Evolutionary conservation across 2,329 filamentous ascomycete species (phyloP).

Genomic region (Aspergillus fructus): DNA sequence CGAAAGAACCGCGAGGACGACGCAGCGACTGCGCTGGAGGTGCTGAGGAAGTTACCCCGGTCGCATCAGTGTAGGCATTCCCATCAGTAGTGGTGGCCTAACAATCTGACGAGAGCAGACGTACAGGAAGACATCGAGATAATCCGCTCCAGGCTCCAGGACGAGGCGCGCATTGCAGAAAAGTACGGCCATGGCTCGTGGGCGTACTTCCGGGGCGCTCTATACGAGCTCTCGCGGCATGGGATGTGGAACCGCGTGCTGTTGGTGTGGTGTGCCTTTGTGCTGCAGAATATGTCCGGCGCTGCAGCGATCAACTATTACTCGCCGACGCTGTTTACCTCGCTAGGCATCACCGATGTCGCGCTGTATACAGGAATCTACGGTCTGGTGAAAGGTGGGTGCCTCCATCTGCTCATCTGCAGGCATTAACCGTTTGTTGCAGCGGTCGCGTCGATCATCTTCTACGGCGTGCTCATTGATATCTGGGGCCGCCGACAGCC

Average conservation of each 20-base stretch:
- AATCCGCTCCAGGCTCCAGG: slow-evolving; percentile 7
- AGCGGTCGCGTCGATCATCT: slow-evolving; percentile 20
- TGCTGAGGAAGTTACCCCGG: slow-evolving; percentile 13
- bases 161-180: slow-evolving; percentile 12
- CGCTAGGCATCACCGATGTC: slow-evolving; percentile 18
- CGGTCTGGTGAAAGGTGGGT: slow-evolving; percentile 18
- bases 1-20: slow-evolving; percentile 13
- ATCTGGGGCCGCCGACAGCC: slow-evolving; percentile 16
- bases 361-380: slow-evolving; percentile 23
- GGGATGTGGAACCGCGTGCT: slow-evolving; percentile 44
- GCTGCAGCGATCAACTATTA: slow-evolving; percentile 22
- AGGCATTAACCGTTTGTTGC: too few relatives aligned
- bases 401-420: not conserved
- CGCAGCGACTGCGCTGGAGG: slow-evolving; percentile 7
- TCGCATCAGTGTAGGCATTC: slow-evolving; percentile 13
- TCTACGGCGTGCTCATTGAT: slow-evolving; percentile 22
- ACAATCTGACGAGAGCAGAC: not conserved
- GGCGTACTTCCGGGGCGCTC: slow-evolving; percentile 24
- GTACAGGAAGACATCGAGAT: slow-evolving; percentile 17
- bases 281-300: slow-evolving; percentile 16
- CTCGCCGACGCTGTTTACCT: slow-evolving; percentile 19
- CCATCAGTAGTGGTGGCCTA: not conserved
- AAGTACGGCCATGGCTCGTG: slow-evolving; percentile 23
- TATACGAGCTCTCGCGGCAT: slow-evolving; percentile 17
- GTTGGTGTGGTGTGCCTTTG: slow-evolving; percentile 41